phyloP scores from a whole-genome alignment of 2,329 filamentous ascomycete genomes.

The Hymenoscyphus fraxineus region DNA sequence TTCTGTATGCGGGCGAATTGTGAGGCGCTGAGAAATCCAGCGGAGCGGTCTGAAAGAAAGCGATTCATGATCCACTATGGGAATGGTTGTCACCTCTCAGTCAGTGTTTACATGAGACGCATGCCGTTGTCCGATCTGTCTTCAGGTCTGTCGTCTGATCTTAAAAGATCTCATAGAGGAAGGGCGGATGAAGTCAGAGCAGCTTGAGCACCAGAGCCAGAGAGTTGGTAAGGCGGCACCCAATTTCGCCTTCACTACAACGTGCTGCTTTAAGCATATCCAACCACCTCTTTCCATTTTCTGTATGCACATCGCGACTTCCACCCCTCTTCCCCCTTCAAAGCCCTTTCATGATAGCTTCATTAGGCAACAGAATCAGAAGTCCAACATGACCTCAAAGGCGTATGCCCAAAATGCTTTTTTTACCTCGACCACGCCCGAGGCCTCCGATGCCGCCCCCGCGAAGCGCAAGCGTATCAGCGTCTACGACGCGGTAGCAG shows the following conservation, averaged over 20 bases:
- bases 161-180: too few relatives aligned
- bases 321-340: not conserved
- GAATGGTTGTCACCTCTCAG: too few relatives aligned
- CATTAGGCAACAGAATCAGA: not conserved
- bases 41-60: slow-evolving; percentile 71
- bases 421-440: slow-evolving; percentile 13
- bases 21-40: slow-evolving; percentile 61
- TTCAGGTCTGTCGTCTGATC: too few relatives aligned
- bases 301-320: not conserved
- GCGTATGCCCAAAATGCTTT: slow-evolving; percentile 22
- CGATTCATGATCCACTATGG: slow-evolving; percentile 64
- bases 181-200: too few relatives aligned
- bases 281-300: not conserved
- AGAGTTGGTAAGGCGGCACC: not conserved
- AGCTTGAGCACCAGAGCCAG: not conserved
- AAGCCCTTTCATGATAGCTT: not conserved
- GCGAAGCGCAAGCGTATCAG: slow-evolving; percentile 43
- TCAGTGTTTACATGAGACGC: too few relatives aligned
- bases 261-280: not conserved
- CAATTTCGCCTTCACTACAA: not conserved
- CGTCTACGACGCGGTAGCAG: slow-evolving; percentile 71
- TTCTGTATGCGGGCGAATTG: slow-evolving; percentile 63
- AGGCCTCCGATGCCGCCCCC: slow-evolving; percentile 4
- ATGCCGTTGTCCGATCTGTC: too few relatives aligned
- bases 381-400: slow-evolving; percentile 27